Percentiles rank a stretch among this genome's conserved stretches.
phyloP scores from a whole-genome alignment of 139 green algal species.

The Coelastrella sp. region DNA sequence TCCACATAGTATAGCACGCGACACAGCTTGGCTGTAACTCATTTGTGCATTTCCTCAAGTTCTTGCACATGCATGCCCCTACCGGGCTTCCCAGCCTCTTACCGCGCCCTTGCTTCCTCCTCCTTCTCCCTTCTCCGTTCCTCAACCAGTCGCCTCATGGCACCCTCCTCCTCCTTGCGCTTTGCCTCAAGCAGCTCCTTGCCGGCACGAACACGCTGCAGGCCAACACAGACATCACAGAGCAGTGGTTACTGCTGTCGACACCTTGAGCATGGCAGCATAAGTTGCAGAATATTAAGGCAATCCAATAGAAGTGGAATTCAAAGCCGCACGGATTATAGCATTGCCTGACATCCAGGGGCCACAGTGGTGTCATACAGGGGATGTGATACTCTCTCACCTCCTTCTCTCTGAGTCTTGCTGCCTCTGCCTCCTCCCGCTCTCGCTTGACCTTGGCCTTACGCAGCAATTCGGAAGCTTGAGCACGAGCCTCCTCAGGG shows the following conservation, averaged over 20 bases:
- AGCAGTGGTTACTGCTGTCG: neutral
- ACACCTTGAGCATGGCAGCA: too few relatives aligned
- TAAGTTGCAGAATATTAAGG: too few relatives aligned
- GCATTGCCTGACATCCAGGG: neutral
- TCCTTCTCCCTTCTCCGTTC: constrained; percentile 71
- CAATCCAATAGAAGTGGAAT: too few relatives aligned
- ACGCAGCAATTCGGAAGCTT: constrained; percentile 75
- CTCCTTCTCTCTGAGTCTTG: constrained; percentile 53
- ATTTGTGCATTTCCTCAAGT: too few relatives aligned
- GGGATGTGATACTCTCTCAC: neutral
- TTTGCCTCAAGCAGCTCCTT: constrained; percentile 68
- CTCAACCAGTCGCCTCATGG: constrained; percentile 81
- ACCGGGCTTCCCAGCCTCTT: neutral
- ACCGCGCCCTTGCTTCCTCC: constrained; percentile 74
- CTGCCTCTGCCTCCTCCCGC: constrained; percentile 70
- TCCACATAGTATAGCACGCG: too few relatives aligned
- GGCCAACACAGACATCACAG: constrained; percentile 4
- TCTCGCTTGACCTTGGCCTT: constrained; percentile 78
- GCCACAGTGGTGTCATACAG: neutral
- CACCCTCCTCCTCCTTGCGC: constrained; percentile 81
- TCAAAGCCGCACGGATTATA: too few relatives aligned
- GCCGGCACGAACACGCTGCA: constrained; percentile 67
- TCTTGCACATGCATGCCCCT: too few relatives aligned
- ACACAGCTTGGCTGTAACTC: too few relatives aligned
- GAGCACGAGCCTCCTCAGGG: constrained; percentile 79